phyloP scores from a whole-genome alignment of 495 filamentous ascomycete species.

The Trichoderma parareesei region DNA sequence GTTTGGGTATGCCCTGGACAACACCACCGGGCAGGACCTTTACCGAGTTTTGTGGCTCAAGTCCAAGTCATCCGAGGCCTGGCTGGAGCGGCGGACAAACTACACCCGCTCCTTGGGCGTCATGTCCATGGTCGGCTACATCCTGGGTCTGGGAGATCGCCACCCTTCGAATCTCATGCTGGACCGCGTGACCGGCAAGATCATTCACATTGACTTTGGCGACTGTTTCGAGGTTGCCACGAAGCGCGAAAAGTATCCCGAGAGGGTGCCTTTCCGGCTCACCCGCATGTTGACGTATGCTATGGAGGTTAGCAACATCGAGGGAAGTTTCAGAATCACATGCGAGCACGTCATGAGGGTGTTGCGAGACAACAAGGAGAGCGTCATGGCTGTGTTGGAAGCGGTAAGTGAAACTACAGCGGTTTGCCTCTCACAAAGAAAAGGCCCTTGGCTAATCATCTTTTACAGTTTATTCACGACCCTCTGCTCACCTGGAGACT shows the following conservation, averaged over 20 bases:
- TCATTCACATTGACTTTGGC: conserved; percentile 97
- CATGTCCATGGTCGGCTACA: conserved; percentile 99
- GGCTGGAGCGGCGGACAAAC: conserved; percentile 93
- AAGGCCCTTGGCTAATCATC: conserved; percentile 3
- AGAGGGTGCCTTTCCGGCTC: conserved; percentile 92
- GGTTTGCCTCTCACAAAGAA: too few relatives aligned
- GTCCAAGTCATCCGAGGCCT: conserved; percentile 94
- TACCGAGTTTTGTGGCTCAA: conserved; percentile 98
- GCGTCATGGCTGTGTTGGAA: conserved; percentile 95
- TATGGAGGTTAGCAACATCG: conserved; percentile 99
- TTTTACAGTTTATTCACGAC: conserved; percentile 84
- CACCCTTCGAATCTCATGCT: conserved; percentile 97
- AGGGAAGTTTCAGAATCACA: conserved; percentile 93
- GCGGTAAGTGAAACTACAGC: conserved; percentile 55
- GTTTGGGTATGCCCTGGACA: conserved; percentile 96
- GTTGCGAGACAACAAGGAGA: conserved; percentile 92
- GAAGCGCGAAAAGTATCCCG: conserved; percentile 98
- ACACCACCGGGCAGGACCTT: conserved; percentile 95
- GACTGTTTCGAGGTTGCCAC: conserved; percentile 99
- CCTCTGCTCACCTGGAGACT: conserved; percentile 96
- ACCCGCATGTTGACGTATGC: conserved; percentile 98
- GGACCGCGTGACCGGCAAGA: conserved; percentile 87
- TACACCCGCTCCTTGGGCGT: conserved; percentile 95
- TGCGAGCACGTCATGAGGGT: conserved; percentile 99
- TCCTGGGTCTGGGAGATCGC: conserved; percentile 90